Conservation (phyloP, 2,329 filamentous ascomycete genomes). For the Trichoderma guizhouense region DNA sequence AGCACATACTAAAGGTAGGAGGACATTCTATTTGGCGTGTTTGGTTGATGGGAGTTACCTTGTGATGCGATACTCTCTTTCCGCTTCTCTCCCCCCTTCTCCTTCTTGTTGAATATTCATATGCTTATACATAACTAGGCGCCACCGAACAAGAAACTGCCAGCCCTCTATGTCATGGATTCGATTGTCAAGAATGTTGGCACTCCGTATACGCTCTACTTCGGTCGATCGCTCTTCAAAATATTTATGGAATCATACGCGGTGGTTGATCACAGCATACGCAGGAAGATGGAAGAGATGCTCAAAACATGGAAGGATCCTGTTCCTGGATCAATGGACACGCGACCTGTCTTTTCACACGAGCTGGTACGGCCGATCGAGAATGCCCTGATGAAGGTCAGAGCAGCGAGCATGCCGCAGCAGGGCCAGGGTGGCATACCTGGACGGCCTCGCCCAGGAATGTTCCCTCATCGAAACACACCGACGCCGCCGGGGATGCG, state of each 20-base stretch:
- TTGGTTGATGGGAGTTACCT: not conserved
- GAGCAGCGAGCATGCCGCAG: slow-evolving; percentile 57
- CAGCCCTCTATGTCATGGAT: slow-evolving; percentile 95
- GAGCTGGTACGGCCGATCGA: slow-evolving; percentile 90
- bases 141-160: slow-evolving; percentile 82
- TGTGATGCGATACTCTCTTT: not conserved
- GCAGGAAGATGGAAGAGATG: slow-evolving; percentile 94
- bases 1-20: slow-evolving; percentile 92
- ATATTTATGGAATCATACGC: slow-evolving; percentile 98
- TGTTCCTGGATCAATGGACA: slow-evolving; percentile 87
- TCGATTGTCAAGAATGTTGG: slow-evolving; percentile 99
- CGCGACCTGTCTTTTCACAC: slow-evolving; percentile 83
- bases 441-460: slow-evolving; percentile 45
- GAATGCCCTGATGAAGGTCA: slow-evolving; percentile 84
- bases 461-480: slow-evolving; percentile 65
- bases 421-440: slow-evolving; percentile 47
- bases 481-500: slow-evolving; percentile 64
- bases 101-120: not conserved
- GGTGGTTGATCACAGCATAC: slow-evolving; percentile 75
- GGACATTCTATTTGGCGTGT: not conserved
- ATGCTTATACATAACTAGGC: slow-evolving; percentile 59
- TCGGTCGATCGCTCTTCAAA: slow-evolving; percentile 84
- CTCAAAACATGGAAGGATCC: slow-evolving; percentile 97
- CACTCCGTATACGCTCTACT: slow-evolving; percentile 93
- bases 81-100: not conserved